A percentile compares a stretch with the other conserved stretches of the same genome.
Conservation (phyloP, 352 stramenopile genomes). For the Phytopythium cucurbitacearum region DNA sequence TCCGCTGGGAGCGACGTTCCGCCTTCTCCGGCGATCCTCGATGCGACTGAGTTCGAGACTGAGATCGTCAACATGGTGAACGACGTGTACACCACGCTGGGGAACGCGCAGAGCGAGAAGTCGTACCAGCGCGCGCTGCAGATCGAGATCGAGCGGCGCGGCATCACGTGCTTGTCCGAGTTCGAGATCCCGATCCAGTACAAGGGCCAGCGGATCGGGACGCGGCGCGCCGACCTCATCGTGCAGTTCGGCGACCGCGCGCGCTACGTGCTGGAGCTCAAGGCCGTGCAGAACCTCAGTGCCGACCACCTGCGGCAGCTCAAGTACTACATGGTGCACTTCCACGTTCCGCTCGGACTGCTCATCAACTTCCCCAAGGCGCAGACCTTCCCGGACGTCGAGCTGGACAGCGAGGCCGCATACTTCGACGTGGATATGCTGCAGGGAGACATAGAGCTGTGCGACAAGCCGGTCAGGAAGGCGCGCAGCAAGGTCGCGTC, state of each 20-base stretch:
- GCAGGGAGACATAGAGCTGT: slow-evolving; percentile 4
- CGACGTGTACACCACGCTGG: slow-evolving; percentile 24
- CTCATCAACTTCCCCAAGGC: slow-evolving; percentile 41
- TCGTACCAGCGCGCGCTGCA: slow-evolving; percentile 33
- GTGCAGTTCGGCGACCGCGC: slow-evolving; percentile 19
- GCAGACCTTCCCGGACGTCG: slow-evolving; percentile 22
- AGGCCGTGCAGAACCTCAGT: slow-evolving; percentile 18
- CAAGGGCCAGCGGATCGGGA: slow-evolving; percentile 21
- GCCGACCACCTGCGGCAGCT: slow-evolving; percentile 25
- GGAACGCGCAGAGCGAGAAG: slow-evolving; percentile 26
- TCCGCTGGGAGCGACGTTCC: not conserved
- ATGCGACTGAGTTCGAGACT: slow-evolving; percentile 2
- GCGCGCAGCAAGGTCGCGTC: slow-evolving; percentile 4
- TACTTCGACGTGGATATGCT: slow-evolving; percentile 4
- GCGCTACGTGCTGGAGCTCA: slow-evolving; percentile 31
- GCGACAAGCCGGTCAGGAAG: slow-evolving; percentile 1
- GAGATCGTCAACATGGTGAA: slow-evolving; percentile 10
- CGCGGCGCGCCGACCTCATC: slow-evolving; percentile 26
- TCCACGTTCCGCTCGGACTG: slow-evolving; percentile 22
- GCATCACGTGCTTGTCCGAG: slow-evolving; percentile 20
- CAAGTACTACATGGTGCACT: slow-evolving; percentile 37
- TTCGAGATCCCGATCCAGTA: slow-evolving; percentile 28
- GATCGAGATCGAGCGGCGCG: slow-evolving; percentile 17
- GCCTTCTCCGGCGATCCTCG: not conserved
- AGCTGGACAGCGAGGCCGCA: not conserved